These are phyloP conservation scores for Allantophomopsis lycopodina DNA, from an alignment of 2,329 filamentous ascomycete species.

Conservation along the genomic window DNA sequence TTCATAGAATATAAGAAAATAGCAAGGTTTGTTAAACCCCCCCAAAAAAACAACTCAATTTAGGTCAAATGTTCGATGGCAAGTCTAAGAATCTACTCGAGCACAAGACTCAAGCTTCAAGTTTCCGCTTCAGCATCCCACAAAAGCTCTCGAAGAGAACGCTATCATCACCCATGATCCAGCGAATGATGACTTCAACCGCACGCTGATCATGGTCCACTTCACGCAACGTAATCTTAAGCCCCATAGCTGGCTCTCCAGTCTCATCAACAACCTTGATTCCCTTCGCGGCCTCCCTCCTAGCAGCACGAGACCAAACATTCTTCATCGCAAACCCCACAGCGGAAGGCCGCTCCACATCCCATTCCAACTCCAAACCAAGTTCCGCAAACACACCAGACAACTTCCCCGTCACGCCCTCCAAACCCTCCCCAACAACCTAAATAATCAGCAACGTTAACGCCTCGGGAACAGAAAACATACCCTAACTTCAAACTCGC, in stretches of 20 bases:
- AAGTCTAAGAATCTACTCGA: too few species aligned
- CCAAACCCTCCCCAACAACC: too few species aligned
- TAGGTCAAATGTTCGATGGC: too few species aligned
- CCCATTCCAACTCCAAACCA: conserved; percentile 17
- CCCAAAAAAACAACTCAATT: too few species aligned
- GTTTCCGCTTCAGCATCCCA: conserved; percentile 56
- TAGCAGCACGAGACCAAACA: conserved; percentile 19
- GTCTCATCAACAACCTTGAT: conserved; percentile 5
- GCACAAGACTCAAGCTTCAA: too few species aligned
- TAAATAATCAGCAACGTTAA: too few species aligned
- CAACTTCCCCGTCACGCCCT: background rate
- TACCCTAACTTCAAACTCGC: conserved; percentile 25
- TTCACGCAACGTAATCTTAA: conserved; percentile 34
- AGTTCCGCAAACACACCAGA: conserved; percentile 14
- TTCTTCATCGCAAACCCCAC: conserved; percentile 17
- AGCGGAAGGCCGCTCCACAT: conserved; percentile 8
- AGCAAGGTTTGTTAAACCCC: too few species aligned
- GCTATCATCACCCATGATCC: conserved; percentile 63
- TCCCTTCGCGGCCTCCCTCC: conserved; percentile 16
- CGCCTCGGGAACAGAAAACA: conserved; percentile 1
- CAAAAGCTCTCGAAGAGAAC: conserved; percentile 78
- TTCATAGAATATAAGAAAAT: too few species aligned
- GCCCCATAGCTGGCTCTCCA: conserved; percentile 32
- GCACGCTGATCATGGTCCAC: conserved; percentile 22
- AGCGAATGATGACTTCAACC: conserved; percentile 42